A percentile compares a stretch with the other conserved stretches of the same genome.
These are phyloP conservation scores for Schizophyllum commune DNA, from an alignment of 1,284 basidiomycete species.

Conservation along the genomic window DNA sequence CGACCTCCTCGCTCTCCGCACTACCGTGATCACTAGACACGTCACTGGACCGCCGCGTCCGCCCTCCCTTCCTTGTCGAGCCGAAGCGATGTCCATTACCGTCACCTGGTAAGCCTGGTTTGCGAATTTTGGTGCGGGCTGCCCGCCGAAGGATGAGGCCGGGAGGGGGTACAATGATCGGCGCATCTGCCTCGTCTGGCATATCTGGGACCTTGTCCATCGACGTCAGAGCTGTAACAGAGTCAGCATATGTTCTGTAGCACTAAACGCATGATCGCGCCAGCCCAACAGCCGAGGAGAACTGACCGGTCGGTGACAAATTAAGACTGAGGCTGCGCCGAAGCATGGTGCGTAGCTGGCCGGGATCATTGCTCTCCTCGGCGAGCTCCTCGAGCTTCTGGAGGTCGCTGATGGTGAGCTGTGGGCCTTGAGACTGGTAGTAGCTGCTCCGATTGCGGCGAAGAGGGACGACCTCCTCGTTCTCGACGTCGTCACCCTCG, in stretches of 20 bases:
- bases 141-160: constrained; percentile 87
- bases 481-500: constrained; percentile 67
- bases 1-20: constrained; percentile 19
- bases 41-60: constrained; percentile 51
- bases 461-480: constrained; percentile 60
- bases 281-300: constrained; percentile 10
- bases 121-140: constrained; percentile 93
- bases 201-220: constrained; percentile 61
- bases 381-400: constrained; percentile 90
- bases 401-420: constrained; percentile 86
- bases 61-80: constrained; percentile 39
- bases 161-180: constrained; percentile 83
- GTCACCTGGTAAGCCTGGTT: constrained; percentile 71
- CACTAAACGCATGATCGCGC: constrained; percentile 10
- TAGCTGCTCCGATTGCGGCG: constrained; percentile 60
- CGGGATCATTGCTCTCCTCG: constrained; percentile 85
- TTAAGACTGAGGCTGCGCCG: constrained; percentile 87
- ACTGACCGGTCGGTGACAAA: constrained; percentile 76
- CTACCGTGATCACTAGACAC: constrained; percentile 63
- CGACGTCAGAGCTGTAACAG: constrained; percentile 49
- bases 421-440: constrained; percentile 53
- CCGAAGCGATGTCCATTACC: constrained; percentile 78
- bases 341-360: constrained; percentile 74
- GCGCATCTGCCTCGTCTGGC: constrained; percentile 77
- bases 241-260: constrained; percentile 2